Evolutionary conservation across 305 asterid species (phyloP).

Genomic region (Solanum hybrid): DNA sequence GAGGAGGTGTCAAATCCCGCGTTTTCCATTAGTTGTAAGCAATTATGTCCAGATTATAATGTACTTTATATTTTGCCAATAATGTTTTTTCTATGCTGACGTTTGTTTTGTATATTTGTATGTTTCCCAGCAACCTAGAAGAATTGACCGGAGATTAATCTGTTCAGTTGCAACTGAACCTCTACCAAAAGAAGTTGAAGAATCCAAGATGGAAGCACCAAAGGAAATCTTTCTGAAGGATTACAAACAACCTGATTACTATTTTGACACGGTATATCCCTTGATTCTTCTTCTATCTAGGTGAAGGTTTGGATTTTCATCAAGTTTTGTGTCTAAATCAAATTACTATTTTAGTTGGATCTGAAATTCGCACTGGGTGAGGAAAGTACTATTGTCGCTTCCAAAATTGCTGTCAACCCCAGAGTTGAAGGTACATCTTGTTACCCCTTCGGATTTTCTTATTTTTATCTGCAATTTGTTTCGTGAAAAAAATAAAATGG

Average conservation of each 20-base stretch:
- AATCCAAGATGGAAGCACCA: constrained; percentile 64
- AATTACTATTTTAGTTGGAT: constrained; percentile 48
- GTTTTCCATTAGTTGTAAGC: constrained; percentile 39
- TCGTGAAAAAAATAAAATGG: not conserved
- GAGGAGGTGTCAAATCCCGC: constrained; percentile 32
- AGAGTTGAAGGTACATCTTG: constrained; percentile 60
- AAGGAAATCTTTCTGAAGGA: constrained; percentile 91
- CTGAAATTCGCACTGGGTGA: constrained; percentile 69
- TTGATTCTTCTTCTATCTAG: not conserved
- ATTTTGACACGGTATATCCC: constrained; percentile 48
- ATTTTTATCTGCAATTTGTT: not conserved
- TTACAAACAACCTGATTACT: constrained; percentile 80
- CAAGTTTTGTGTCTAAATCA: not conserved
- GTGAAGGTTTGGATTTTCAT: not conserved
- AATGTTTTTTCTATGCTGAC: not conserved
- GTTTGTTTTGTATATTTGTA: constrained; percentile 3
- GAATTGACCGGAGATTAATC: constrained; percentile 41
- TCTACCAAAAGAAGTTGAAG: constrained; percentile 49
- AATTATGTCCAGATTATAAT: not conserved
- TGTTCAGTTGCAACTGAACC: constrained; percentile 80
- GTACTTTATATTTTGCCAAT: not conserved
- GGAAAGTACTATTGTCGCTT: constrained; percentile 59
- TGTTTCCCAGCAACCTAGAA: constrained; percentile 27
- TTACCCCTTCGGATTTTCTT: not conserved
- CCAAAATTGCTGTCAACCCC: constrained; percentile 57